Conservation (phyloP, 2,329 filamentous ascomycete species). For the Chaetomium globosum region DNA sequence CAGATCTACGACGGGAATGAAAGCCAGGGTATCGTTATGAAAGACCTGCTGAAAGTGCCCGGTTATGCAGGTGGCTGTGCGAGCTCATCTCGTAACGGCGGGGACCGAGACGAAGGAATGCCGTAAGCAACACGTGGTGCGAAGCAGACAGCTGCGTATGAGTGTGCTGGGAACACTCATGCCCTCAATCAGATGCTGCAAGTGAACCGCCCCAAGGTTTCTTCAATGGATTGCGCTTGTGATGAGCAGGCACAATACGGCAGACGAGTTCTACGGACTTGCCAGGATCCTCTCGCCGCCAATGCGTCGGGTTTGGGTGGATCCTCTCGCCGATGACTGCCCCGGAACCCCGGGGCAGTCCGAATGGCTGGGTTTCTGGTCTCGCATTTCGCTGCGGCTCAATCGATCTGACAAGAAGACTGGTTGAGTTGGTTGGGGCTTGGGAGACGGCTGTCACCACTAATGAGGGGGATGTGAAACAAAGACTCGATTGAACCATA, state of each 20-base stretch:
- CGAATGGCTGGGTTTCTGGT: conserved; percentile 8
- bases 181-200: neutral
- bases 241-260: neutral
- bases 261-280: neutral
- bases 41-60: neutral
- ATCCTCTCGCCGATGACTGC: conserved; percentile 20
- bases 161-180: neutral
- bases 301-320: neutral
- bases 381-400: conserved; percentile 11
- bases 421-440: neutral
- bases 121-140: neutral
- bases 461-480: neutral
- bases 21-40: neutral
- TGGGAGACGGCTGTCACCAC: neutral
- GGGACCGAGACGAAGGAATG: neutral
- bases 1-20: neutral
- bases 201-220: neutral
- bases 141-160: neutral
- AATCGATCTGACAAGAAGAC: conserved; percentile 9
- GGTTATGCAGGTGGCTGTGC: neutral
- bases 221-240: neutral
- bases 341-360: conserved; percentile 1
- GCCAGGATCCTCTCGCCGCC: neutral
- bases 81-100: neutral
- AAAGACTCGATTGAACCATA: neutral